Base-by-base conservation (phyloP, 192 early-diverging fungal genomes). In the Coemansia sp. region DNA sequence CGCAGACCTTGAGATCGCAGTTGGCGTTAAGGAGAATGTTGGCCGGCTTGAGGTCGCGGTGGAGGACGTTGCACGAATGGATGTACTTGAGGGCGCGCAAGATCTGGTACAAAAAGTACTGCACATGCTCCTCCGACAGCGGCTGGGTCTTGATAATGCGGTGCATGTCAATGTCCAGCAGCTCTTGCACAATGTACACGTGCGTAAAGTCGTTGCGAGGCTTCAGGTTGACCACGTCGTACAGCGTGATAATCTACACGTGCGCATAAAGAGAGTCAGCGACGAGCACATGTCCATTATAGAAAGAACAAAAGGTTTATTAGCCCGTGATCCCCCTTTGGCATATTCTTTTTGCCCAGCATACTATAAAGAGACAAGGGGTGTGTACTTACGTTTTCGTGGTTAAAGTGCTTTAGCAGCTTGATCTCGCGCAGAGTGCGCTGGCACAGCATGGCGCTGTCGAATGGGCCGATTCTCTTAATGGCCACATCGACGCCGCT, bases 1-100 rank as follows among this genome's bases (percentile, higher is more conserved):
- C 97, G 68, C 95, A 98, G 53, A 99, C 91, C 88, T 96, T 98
- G 32, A 98, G 81, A 63, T 98, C 95, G 68, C 95, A 98, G 70
- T 98, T 94, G 42, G 91, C 90, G 68, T 98, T 98, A 35, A 98
- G 88, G n/a, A 98, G 74, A 52, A 98, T 78, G 77, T 98, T 98
- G 68, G 88, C 88, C 13, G 95, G 95, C 72, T 98, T 98, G 61
- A 98, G 66, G 73, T 98, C 95, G 37, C 95, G 83, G 58, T 98
- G 95, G 51, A 98, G 78, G 47, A 96, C 89, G 57, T 93, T 88
- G 26, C 91, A 92, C 51, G 88, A 89, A 72, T 95, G 93, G 48
- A 95, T 91, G 79, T 89, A 93, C 81, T 95, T 95, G 50, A 95
- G 78, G 32, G 89, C 93, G 33, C 90, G 79, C 51, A 88, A 82